These are phyloP conservation scores for Hypsizygus ulmarius DNA, from an alignment of 1,284 basidiomycete species.

Conservation along the genomic window DNA sequence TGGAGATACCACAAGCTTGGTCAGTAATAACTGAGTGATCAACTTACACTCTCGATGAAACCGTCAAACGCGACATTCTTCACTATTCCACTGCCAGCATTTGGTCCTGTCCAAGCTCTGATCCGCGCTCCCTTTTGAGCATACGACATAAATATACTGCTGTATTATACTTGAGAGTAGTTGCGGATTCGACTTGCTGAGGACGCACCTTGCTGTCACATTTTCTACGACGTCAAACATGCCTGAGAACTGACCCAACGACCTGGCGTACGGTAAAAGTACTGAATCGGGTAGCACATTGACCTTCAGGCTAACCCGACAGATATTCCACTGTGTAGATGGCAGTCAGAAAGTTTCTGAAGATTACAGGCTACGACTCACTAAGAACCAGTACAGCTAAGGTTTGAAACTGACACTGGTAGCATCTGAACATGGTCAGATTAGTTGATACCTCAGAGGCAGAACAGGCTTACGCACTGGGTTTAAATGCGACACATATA, in stretches of 20 bases:
- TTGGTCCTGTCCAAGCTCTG: constrained; percentile 62
- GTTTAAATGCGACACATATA: constrained; percentile 65
- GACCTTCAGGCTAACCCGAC: constrained; percentile 41
- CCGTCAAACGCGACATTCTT: constrained; percentile 53
- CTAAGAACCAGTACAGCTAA: constrained; percentile 62
- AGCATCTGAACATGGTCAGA: constrained; percentile 28
- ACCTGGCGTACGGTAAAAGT: constrained; percentile 23
- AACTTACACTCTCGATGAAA: constrained; percentile 49
- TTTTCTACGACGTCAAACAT: constrained; percentile 67
- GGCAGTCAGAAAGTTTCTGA: neutral
- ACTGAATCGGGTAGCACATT: neutral
- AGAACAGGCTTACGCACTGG: constrained; percentile 39
- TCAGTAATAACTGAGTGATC: constrained; percentile 57
- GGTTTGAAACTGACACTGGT: constrained; percentile 59
- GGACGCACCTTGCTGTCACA: constrained; percentile 44
- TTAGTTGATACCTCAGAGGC: neutral
- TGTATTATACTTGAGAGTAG: constrained; percentile 18
- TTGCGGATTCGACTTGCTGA: neutral
- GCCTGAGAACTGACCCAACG: constrained; percentile 54
- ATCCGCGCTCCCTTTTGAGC: constrained; percentile 66
- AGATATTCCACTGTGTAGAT: constrained; percentile 49
- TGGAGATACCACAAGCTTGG: constrained; percentile 33
- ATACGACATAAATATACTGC: constrained; percentile 58
- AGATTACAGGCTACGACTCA: constrained; percentile 21
- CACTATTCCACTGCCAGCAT: constrained; percentile 60